A percentile compares a stretch with the other conserved stretches of the same genome.
These are phyloP conservation scores for Stevia rebaudiana DNA, from an alignment of 140 eudicot species.

Conservation along the genomic window DNA sequence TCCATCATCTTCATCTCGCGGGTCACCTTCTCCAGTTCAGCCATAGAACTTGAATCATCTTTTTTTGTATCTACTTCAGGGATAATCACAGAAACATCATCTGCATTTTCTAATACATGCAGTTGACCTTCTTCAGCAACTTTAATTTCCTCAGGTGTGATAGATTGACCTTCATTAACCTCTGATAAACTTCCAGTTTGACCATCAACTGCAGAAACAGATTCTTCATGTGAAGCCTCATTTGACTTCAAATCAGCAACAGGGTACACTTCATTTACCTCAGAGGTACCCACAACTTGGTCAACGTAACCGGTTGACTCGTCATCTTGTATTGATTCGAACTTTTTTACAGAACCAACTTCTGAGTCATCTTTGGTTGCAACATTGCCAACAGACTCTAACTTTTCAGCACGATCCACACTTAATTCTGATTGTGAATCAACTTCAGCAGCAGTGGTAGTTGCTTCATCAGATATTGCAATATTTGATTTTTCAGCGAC, in stretches of 20 bases:
- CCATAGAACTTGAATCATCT: constrained; percentile 28
- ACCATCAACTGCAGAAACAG: constrained; percentile 30
- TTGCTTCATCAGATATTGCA: constrained; percentile 22
- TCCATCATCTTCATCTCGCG: constrained; percentile 96
- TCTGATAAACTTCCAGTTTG: constrained; percentile 32
- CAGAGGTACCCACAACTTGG: constrained; percentile 21
- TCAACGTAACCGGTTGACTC: constrained; percentile 8
- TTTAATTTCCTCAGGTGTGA: constrained; percentile 22
- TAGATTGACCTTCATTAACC: constrained; percentile 26
- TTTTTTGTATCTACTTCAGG: constrained; percentile 34
- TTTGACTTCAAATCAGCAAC: constrained; percentile 24
- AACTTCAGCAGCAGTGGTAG: constrained; percentile 27
- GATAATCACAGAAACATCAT: constrained; percentile 27
- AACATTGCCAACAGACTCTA: constrained; percentile 23
- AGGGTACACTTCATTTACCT: constrained; percentile 21
- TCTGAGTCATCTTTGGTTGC: constrained; percentile 22
- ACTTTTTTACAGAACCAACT: constrained; percentile 10
- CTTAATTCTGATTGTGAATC: constrained; percentile 34
- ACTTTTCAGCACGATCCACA: constrained; percentile 22
- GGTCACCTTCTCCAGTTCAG: constrained; percentile 69
- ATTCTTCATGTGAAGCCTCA: constrained; percentile 22
- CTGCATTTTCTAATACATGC: constrained; percentile 24
- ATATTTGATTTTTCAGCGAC: constrained; percentile 15
- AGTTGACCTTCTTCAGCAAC: constrained; percentile 32
- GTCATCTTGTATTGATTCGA: constrained; percentile 24